Evolutionary conservation across 768 basidiomycete species (phyloP), one percentile per base, ranked within the genome.

Genomic region (Leccinum sublutescens): DNA sequence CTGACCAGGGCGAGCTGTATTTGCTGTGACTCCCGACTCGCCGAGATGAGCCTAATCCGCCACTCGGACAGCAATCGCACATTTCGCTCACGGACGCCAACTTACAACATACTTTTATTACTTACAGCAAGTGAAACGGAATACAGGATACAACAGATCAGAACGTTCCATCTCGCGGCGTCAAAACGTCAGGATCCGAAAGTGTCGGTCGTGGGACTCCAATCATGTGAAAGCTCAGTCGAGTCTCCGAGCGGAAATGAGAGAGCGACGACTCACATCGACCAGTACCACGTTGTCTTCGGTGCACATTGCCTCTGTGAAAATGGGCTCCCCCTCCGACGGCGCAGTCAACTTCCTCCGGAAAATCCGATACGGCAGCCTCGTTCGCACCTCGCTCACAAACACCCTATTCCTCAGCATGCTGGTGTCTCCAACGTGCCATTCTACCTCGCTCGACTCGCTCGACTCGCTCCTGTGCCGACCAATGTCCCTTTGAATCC

Each of bases 241-340:
- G 15, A 21, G 3, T 9, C 34, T 21, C 25, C 14, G 12, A 43
- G 23, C 43, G 49, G 55, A 53, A 40, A 54, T 14, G 17, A 31
- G 33, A 14, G 25, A 38, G 27, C 23, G n/a, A 23, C 36, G 11
- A 63, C 73, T 50, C 15, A 82, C 79, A 65, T 82, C 76, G 40
- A 85, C 81, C 3, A 84, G 69, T 52, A 88, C 71, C 8, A 87
- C 61, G 59, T 72, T 75, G 69, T 87, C 85, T 67, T 85, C 84
- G 61, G 77, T 80, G 73, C 85, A 81, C 79, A 88, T 80, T 8
- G 75, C 77, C 34, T 69, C 68, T 29, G 64, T 59, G 50, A 66
- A 73, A 1, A 31, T 40, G 0, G 52, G 62, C 21, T 62, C 60
- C 2, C 53, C 59, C 50, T 55, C 52, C 34, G 38, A 15, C 48